These are phyloP conservation scores for Aschersonia sp. DNA, from an alignment of 2,329 filamentous ascomycete species.

Conservation along the genomic window DNA sequence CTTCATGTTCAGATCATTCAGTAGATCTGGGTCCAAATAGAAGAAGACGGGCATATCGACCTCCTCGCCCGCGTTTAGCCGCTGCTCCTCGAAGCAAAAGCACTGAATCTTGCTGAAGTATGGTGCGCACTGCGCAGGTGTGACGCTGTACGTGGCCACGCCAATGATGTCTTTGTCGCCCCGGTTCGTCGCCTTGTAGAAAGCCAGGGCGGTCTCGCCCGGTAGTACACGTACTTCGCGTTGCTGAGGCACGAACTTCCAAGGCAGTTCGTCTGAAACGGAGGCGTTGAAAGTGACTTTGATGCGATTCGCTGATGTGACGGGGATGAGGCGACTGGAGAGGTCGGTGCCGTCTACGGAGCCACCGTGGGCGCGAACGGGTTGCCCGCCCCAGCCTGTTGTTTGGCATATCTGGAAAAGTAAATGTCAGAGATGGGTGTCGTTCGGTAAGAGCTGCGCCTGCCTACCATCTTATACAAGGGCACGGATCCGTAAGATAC, in stretches of 20 bases:
- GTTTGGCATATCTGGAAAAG: slow-evolving; percentile 58
- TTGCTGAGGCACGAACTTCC: slow-evolving; percentile 96
- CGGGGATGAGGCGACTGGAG: slow-evolving; percentile 63
- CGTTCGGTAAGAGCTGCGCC: slow-evolving; percentile 4
- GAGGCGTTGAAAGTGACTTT: slow-evolving; percentile 94
- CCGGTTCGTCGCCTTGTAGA: slow-evolving; percentile 92
- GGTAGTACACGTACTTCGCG: slow-evolving; percentile 90
- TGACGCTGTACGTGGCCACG: slow-evolving; percentile 94
- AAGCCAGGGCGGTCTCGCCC: slow-evolving; percentile 91
- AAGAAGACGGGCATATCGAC: slow-evolving; percentile 99
- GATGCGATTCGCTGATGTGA: slow-evolving; percentile 69
- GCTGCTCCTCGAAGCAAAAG: slow-evolving; percentile 97
- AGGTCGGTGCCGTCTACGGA: slow-evolving; percentile 44
- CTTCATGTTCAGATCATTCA: slow-evolving; percentile 84
- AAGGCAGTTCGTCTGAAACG: slow-evolving; percentile 87
- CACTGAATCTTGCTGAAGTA: slow-evolving; percentile 99
- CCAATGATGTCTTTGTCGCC: slow-evolving; percentile 90
- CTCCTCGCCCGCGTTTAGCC: slow-evolving; percentile 85
- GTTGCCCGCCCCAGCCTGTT: slow-evolving; percentile 85
- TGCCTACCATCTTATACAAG: slow-evolving; percentile 75
- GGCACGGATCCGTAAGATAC: slow-evolving; percentile 75
- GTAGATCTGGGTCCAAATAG: slow-evolving; percentile 92
- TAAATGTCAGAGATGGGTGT: neutral
- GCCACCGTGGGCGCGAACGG: slow-evolving; percentile 61
- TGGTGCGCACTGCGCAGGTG: slow-evolving; percentile 84